phyloP scores from a whole-genome alignment of 495 filamentous ascomycete species.

The Aspergillus coremiiformis region DNA sequence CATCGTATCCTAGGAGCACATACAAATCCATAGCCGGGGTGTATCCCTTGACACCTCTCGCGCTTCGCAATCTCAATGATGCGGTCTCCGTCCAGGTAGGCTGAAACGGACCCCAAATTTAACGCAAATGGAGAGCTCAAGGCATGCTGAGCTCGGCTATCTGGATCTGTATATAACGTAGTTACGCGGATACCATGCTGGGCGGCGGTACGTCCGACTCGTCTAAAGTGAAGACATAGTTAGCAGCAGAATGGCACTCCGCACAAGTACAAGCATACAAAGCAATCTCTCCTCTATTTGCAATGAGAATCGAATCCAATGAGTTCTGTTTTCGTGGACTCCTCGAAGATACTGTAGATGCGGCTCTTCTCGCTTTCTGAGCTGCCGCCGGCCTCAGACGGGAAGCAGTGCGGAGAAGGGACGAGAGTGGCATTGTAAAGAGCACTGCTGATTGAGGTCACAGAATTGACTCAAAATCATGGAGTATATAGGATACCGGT shows the following conservation, averaged over 20 bases:
- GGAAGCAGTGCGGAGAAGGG: conserved; percentile 42
- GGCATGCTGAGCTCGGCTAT: conserved; percentile 82
- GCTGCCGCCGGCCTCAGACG: conserved; percentile 31
- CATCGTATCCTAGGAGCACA: conserved; percentile 13
- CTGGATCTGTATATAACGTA: conserved; percentile 90
- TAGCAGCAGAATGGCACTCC: not conserved
- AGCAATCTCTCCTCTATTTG: conserved; percentile 95
- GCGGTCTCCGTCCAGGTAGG: conserved; percentile 86
- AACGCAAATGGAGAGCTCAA: conserved; percentile 72
- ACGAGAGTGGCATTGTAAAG: conserved; percentile 35
- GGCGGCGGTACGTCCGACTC: conserved; percentile 79
- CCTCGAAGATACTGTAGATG: conserved; percentile 27
- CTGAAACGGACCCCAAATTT: conserved; percentile 70
- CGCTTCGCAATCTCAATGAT: conserved; percentile 83
- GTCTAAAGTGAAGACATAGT: conserved; percentile 33
- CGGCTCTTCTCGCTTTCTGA: conserved; percentile 29
- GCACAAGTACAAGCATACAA: conserved; percentile 43
- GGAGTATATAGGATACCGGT: conserved; percentile 1
- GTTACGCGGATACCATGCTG: conserved; percentile 88
- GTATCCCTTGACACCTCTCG: conserved; percentile 79
- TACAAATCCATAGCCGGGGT: conserved; percentile 96
- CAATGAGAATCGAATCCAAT: conserved; percentile 83
- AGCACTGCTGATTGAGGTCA: conserved; percentile 10
- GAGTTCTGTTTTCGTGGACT: conserved; percentile 30
- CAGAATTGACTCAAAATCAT: conserved; percentile 6